Percentiles rank a stretch among this genome's conserved stretches.
Evolutionary conservation across 306 rosid genomes (phyloP).

Genomic region (Aeschynomene evenia): DNA sequence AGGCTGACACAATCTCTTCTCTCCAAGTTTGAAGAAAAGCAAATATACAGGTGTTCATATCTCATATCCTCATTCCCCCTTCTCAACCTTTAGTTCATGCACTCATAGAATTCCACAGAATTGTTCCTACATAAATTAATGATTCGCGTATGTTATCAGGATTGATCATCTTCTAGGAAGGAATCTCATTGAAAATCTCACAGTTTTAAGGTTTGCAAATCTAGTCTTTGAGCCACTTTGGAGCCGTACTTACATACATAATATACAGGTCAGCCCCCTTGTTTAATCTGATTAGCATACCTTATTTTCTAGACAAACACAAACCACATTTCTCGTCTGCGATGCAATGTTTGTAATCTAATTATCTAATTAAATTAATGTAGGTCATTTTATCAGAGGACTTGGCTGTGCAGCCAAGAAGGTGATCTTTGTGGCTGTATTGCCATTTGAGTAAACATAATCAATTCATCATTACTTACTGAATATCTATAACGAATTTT

Average conservation of each 20-base stretch:
- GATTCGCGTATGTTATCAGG: conserved; percentile 51
- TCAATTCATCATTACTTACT: conserved; percentile 12
- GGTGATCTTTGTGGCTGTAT: conserved; percentile 46
- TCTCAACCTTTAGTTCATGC: conserved; percentile 14
- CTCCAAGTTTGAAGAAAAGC: conserved; percentile 78
- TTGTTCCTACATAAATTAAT: conserved; percentile 10
- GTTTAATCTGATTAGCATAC: conserved; percentile 15
- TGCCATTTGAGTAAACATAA: conserved; percentile 27
- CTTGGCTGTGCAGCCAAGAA: conserved; percentile 66
- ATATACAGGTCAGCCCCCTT: conserved; percentile 62
- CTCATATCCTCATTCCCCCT: conserved; percentile 15
- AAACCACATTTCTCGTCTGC: conserved; percentile 5
- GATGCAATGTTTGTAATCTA: background rate
- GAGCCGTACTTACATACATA: conserved; percentile 75
- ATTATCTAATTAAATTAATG: conserved; percentile 22
- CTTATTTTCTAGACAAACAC: conserved; percentile 2
- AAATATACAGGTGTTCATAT: conserved; percentile 70
- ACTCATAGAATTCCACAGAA: conserved; percentile 1
- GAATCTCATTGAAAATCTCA: conserved; percentile 90
- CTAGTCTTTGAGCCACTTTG: conserved; percentile 91
- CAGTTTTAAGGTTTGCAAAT: conserved; percentile 91
- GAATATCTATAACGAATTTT: background rate
- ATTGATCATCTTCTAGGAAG: conserved; percentile 96
- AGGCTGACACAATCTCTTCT: conserved; percentile 78
- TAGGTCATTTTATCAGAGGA: conserved; percentile 88